Conservation (phyloP, 225 moss, liverwort and hornwort species). For the Neckera pumila region DNA sequence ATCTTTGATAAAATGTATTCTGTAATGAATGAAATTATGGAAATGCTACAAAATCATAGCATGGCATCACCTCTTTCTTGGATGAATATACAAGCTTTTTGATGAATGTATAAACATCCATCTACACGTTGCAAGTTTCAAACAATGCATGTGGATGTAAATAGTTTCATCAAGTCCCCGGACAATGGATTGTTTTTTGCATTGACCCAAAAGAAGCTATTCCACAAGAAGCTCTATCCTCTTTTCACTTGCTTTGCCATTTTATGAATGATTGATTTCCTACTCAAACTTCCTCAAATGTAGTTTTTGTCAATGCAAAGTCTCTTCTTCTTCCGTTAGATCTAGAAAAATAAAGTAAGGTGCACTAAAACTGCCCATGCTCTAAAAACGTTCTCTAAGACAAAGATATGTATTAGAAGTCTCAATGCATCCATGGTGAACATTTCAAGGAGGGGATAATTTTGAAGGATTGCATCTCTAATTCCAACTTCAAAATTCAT, state of each 20-base stretch:
- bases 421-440: fast-evolving
- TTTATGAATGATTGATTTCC: background rate
- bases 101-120: too few relatives aligned
- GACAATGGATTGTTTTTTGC: background rate
- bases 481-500: background rate
- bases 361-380: fast-evolving
- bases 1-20: background rate
- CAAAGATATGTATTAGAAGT: background rate
- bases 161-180: background rate
- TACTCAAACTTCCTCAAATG: background rate
- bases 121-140: too few relatives aligned
- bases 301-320: background rate
- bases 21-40: background rate
- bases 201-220: background rate
- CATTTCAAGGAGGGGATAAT: background rate
- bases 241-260: background rate
- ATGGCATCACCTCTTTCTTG: background rate
- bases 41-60: background rate
- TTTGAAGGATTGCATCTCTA: background rate
- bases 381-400: background rate
- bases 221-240: background rate
- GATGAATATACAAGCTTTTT: background rate
- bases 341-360: background rate
- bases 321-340: background rate
- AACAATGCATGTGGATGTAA: background rate